Conservation (phyloP, 495 filamentous ascomycete genomes). For the Hyaloscypha hepaticicola region DNA sequence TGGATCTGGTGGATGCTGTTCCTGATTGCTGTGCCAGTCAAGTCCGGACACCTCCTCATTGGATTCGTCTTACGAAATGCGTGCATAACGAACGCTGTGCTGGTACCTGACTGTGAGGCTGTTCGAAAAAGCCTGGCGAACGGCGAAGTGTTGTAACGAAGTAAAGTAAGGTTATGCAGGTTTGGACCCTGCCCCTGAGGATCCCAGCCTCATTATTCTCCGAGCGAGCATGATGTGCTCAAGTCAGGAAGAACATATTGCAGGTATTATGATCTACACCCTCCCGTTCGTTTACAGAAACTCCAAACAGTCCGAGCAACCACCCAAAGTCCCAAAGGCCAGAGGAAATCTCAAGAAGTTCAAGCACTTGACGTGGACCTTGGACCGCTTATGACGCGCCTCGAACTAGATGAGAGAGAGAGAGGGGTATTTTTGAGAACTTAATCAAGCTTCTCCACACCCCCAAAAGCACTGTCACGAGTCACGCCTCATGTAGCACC, state of each 20-base stretch:
- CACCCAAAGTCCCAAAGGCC: background rate
- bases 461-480: conserved; percentile 5
- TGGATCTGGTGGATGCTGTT: too few relatives aligned
- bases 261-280: conserved; percentile 9
- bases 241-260: background rate
- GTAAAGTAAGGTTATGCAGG: background rate
- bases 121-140: background rate
- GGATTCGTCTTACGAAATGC: background rate
- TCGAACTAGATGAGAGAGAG: conserved; percentile 1
- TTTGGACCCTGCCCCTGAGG: background rate
- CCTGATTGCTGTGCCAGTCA: background rate
- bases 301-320: background rate
- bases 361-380: background rate
- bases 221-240: background rate
- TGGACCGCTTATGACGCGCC: background rate
- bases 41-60: background rate
- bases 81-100: background rate
- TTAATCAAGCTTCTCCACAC: conserved; percentile 12
- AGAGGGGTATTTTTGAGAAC: background rate
- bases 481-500: background rate
- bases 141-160: too few relatives aligned
- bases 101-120: background rate
- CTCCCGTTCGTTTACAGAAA: background rate
- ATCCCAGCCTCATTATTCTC: background rate
- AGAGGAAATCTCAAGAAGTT: background rate